Base-by-base conservation (phyloP, 768 basidiomycete genomes). In the Kwoniella sp. region DNA sequence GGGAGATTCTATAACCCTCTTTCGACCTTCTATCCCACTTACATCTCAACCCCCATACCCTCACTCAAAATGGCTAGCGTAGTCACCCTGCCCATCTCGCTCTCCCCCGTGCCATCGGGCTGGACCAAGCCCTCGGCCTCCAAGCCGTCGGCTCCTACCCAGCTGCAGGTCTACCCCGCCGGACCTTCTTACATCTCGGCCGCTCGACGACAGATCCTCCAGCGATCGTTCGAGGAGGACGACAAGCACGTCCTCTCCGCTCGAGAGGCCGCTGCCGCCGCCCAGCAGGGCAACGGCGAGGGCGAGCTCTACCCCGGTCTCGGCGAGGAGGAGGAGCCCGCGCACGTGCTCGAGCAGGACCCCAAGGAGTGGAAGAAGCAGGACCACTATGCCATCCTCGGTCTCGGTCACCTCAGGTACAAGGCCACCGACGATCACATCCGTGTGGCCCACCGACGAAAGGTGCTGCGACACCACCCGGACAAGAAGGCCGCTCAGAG, bases 331-430 rank as follows among this genome's bases (percentile, higher is more conserved):
- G 79, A 83, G 57, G 93, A 98, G 78, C 74, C 80, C 17, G 77
- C 79, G 3, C 84, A 84, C 20, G 63, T 90, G 41, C 73, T 90
- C 33, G 71, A 77, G 38, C 78, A 84, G n/a, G 93, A 99, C 78
- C 88, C 93, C 5, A 96, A 96, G 76, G 90, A 93, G 70, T 98
- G 95, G 93, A 99, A 98, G 87, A 91, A 93, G 83, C 95, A 98
- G 82, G 93, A 99, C 73, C 88, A 96, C 71, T 99, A 99, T 70
- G 88, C 88, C 50, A 89, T 99, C 33, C 85, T 99, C 46, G 95
- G 95, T 60, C 82, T 99, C 8, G 91, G 90, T 32, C 85, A 86
- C 68, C 80, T 95, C 52, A 82, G 95, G 55, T 88, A 86, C 80
- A 82, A 79, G 58, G 92, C 95, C 10, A 88, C 81, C 20, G 80